Base-by-base conservation (phyloP, 164 flowering plant genomes). In the Stephania japonica region DNA sequence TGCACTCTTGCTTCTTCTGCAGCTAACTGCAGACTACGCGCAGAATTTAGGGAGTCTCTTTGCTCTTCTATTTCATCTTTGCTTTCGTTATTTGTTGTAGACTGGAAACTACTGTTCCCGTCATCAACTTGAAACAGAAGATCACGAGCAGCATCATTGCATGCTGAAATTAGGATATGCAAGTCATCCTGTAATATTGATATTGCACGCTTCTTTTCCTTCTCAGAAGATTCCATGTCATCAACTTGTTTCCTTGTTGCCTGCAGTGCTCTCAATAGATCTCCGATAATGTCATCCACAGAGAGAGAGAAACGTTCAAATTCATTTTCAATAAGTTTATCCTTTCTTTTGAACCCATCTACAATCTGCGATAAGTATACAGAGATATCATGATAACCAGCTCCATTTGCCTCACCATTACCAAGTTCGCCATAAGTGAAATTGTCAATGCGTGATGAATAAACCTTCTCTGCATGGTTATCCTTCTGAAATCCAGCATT, bases 291-390 rank as follows among this genome's bases (percentile, higher is more conserved):
- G 21, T 79, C 81, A 78, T 92, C 89, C 76, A 86, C 64, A 47
- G 73, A 83, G 68, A 78, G 63, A 66, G 87, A 88, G 72, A 85
- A 83, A 75, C 75, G 72, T 72, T 84, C 87, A 78, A 90, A 79
- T 44, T 80, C 85, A 67, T 83, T 83, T 19, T 74, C 76, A 71
- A 86, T 69, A 75, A 76, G 67, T 73, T 84, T 84, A 81, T 85
- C 77, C 82, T 79, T 87, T 71, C 68, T 61, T 65, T 80, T 86
- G 49, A 90, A 78, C 41, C 80, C 81, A 72, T 89, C 88, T 62
- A 78, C 72, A 67, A 73, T 78, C 76, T 83, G 86, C 77, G 80
- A 70, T 50, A 87, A 70, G 77, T 67, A 80, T 27, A 80, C 75
- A 26, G 82, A 72, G 47, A 89, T 71, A 66, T 79, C 79, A 12